These are phyloP conservation scores for Calonectria crousiana DNA, from an alignment of 2,329 filamentous ascomycete genomes.

Conservation along the genomic window DNA sequence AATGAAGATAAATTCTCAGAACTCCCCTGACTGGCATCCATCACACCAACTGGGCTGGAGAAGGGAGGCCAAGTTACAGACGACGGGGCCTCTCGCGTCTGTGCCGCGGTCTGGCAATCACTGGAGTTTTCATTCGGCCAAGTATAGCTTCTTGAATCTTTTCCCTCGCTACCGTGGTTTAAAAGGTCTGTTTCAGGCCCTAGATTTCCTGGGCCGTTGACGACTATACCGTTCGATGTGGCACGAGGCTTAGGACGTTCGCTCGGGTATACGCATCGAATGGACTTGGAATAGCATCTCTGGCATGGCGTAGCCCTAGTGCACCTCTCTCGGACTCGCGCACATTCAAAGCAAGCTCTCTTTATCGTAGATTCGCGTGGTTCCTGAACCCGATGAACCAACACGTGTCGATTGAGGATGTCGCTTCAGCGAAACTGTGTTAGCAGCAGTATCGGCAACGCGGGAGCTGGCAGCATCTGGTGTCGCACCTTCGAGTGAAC, in stretches of 20 bases:
- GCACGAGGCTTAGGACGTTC: not conserved
- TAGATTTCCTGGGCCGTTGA: not conserved
- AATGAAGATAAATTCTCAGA: not conserved
- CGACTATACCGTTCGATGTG: not conserved
- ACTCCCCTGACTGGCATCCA: not conserved
- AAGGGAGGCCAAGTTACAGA: not conserved
- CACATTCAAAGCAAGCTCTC: constrained; percentile 33
- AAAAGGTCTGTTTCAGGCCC: not conserved
- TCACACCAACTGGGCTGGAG: not conserved
- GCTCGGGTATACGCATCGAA: constrained; percentile 28
- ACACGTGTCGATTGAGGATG: constrained; percentile 15
- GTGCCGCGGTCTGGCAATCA: not conserved
- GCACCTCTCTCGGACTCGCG: constrained; percentile 33
- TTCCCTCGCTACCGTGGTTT: not conserved
- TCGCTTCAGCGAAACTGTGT: constrained; percentile 6
- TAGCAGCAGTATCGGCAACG: not conserved
- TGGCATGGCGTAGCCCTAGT: constrained; percentile 25
- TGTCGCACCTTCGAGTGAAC: constrained; percentile 36
- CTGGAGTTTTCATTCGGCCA: not conserved
- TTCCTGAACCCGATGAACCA: constrained; percentile 1
- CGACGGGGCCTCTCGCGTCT: not conserved
- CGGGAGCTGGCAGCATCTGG: not conserved
- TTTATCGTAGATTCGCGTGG: not conserved
- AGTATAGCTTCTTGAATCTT: not conserved
- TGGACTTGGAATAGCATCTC: constrained; percentile 21